A percentile compares a stretch with the other conserved stretches of the same genome.
Conservation (phyloP, 257 asterid genomes). For the Jasminum sambac region DNA sequence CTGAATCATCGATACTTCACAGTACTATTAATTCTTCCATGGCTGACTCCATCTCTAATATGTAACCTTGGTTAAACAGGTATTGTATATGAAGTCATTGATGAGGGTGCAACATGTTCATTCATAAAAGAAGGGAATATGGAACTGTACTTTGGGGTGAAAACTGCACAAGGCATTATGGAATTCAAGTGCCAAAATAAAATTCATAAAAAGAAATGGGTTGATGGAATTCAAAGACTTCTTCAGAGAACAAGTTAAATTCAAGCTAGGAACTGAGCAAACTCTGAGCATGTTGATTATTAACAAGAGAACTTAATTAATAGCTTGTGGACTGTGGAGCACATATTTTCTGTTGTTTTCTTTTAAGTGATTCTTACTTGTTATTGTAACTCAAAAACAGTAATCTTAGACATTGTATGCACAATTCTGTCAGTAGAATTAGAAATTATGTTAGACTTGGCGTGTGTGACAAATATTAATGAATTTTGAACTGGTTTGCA, state of each 20-base stretch:
- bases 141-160: constrained; percentile 72
- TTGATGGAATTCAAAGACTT: constrained; percentile 57
- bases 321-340: no score
- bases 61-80: constrained; percentile 39
- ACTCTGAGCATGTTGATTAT: constrained; percentile 48
- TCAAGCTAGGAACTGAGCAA: constrained; percentile 54
- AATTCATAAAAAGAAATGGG: constrained; percentile 71
- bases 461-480: neutral
- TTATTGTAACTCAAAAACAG: neutral
- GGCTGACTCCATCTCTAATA: neutral
- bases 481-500: neutral
- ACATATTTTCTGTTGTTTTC: neutral
- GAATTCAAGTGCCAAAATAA: constrained; percentile 85
- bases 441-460: neutral
- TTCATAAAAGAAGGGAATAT: constrained; percentile 56
- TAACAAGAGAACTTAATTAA: constrained; percentile 38
- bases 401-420: neutral
- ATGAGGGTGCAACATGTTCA: constrained; percentile 59
- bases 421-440: neutral
- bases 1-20: no score
- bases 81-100: constrained; percentile 64
- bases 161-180: constrained; percentile 66
- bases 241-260: constrained; percentile 38
- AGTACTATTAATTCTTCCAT: no score
- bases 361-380: neutral